phyloP scores from a whole-genome alignment of 1,284 basidiomycete species.

The Cystobasidium pallidum region DNA sequence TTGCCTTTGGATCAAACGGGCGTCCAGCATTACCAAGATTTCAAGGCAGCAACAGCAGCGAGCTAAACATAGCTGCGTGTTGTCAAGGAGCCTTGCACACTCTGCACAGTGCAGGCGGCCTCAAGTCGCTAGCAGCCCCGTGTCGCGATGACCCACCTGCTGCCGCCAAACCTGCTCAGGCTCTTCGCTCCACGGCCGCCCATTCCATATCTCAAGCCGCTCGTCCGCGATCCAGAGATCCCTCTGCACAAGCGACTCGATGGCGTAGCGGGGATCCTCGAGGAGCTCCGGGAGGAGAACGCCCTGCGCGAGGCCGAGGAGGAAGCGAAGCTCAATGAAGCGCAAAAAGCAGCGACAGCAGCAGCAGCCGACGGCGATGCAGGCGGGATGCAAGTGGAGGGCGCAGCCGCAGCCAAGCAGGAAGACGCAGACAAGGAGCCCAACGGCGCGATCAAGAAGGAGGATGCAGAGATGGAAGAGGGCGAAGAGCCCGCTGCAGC shows the following conservation, averaged over 20 bases:
- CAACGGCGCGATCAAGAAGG: constrained; percentile 17
- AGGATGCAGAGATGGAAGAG: constrained; percentile 38
- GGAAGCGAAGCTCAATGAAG: constrained; percentile 55
- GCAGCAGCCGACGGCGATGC: constrained; percentile 2
- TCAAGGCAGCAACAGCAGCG: not conserved
- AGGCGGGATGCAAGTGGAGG: constrained; percentile 15
- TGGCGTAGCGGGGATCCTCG: constrained; percentile 74
- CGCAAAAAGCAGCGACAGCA: constrained; percentile 54
- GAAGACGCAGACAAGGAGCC: constrained; percentile 3
- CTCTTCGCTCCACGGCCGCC: constrained; percentile 90
- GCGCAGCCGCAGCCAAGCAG: constrained; percentile 11
- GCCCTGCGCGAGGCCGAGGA: constrained; percentile 60
- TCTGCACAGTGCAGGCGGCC: not conserved
- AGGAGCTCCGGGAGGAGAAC: constrained; percentile 73
- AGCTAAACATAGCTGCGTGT: not conserved
- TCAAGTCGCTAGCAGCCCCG: not conserved
- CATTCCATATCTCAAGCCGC: constrained; percentile 77
- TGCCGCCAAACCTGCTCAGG: constrained; percentile 90
- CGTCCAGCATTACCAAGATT: too few species aligned
- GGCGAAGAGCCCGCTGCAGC: constrained; percentile 24
- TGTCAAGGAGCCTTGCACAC: not conserved
- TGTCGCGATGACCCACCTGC: constrained; percentile 59
- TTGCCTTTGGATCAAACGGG: too few species aligned
- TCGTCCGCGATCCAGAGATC: constrained; percentile 74
- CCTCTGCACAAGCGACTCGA: constrained; percentile 70